Percentiles rank a stretch among this genome's conserved stretches.
Conservation (phyloP, 805 yeast species). For the Candida schatavii region DNA sequence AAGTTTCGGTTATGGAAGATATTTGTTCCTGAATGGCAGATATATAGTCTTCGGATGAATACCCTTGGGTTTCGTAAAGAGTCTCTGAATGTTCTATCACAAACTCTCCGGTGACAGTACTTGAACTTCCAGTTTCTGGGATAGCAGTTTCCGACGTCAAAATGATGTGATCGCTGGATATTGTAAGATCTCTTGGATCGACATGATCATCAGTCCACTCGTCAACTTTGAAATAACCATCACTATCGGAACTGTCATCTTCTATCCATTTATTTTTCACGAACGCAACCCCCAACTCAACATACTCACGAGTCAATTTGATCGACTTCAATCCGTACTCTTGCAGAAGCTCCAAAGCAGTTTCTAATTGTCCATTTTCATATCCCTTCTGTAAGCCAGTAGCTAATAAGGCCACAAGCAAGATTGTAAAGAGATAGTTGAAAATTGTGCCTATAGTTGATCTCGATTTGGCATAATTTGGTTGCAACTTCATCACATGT, state of each 20-base stretch:
- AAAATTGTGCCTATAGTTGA: constrained; percentile 35
- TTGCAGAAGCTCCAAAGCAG: constrained; percentile 17
- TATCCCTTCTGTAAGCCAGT: constrained; percentile 32
- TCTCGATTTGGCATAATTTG: constrained; percentile 39
- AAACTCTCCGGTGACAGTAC: no score
- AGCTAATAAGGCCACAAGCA: constrained; percentile 30
- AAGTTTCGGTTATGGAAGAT: not conserved
- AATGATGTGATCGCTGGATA: constrained; percentile 6
- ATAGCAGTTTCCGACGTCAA: no score
- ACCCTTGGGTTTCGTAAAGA: not conserved
- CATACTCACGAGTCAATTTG: constrained; percentile 5
- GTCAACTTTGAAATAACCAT: constrained; percentile 20
- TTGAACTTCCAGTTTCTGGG: no score
- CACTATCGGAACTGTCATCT: constrained; percentile 20
- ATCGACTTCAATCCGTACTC: constrained; percentile 13
- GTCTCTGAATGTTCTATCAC: not conserved
- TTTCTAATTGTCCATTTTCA: constrained; percentile 34
- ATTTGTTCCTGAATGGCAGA: not conserved
- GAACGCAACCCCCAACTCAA: constrained; percentile 16
- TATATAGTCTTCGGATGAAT: not conserved
- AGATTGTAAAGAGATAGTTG: constrained; percentile 31
- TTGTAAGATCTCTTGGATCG: not conserved
- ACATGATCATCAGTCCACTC: constrained; percentile 16
- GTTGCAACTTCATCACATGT: constrained; percentile 59
- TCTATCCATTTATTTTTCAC: constrained; percentile 27